Evolutionary conservation across 495 filamentous ascomycete genomes (phyloP).

Genomic region (Aspergillus panamensis): DNA sequence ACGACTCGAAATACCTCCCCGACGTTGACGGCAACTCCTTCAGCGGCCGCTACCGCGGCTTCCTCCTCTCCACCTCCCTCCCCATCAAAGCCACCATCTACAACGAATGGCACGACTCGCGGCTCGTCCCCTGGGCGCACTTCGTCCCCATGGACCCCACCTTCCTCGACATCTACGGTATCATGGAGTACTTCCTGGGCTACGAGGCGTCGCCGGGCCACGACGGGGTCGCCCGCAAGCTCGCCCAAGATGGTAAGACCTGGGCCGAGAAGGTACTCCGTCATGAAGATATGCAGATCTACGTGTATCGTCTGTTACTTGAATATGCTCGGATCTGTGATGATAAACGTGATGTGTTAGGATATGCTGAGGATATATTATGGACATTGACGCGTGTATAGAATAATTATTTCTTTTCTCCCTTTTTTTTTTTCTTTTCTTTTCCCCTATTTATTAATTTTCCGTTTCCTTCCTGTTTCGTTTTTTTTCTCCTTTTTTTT

Average conservation of each 20-base stretch:
- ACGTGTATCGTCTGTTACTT: constrained; percentile 43
- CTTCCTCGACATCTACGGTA: constrained; percentile 41
- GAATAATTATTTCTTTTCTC: neutral
- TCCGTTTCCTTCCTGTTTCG: neutral
- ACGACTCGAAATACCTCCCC: constrained; percentile 49
- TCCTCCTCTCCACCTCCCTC: constrained; percentile 42
- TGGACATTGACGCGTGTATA: neutral
- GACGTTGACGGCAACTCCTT: constrained; percentile 57
- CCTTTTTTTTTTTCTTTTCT: neutral
- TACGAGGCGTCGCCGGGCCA: constrained; percentile 14
- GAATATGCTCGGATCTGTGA: constrained; percentile 29
- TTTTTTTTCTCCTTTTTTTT: neutral
- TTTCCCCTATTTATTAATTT: neutral
- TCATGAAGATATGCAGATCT: constrained; percentile 38
- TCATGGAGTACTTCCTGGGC: constrained; percentile 36
- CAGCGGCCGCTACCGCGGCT: constrained; percentile 47
- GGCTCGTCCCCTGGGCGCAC: constrained; percentile 55
- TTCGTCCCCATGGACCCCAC: constrained; percentile 47
- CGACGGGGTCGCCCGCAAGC: constrained; percentile 33
- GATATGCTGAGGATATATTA: neutral
- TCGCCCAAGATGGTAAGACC: constrained; percentile 40
- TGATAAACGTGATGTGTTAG: neutral
- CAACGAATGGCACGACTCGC: constrained; percentile 57
- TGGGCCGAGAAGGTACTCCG: constrained; percentile 43
- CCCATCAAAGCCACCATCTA: constrained; percentile 50